Evolutionary conservation across 2,329 filamentous ascomycete genomes (phyloP), one percentile per base, ranked within the genome.

Genomic region (Diaporthe destruens): DNA sequence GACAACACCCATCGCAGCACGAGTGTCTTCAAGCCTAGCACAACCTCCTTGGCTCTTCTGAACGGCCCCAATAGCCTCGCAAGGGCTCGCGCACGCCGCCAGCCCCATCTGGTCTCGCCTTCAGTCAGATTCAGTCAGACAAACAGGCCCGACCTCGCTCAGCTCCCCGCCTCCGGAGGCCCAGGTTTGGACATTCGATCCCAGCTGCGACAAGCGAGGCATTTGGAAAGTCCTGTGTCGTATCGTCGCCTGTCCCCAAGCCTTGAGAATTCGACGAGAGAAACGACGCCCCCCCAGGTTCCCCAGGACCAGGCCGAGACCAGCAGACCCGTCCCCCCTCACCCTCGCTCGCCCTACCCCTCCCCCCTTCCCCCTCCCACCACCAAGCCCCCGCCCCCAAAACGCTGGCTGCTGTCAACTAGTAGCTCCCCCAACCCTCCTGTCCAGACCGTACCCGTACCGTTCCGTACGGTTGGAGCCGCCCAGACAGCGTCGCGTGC

Each of bases 381-480:
- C n/a, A n/a, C n/a, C n/a, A n/a, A 54, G 54, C 34, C 34, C 56
- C 68, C 65, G 39, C 32, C 55, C 32, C 32, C 36, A 36, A 65
- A 61, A 55, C 44, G 56, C 63, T 34, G 59, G 42, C 63, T 54
- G n/a, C 70, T 32, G 53, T 61, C 69, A 25, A 66, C 69, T 16
- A 36, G 23, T 36, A 4, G n/a, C 47, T 20, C 47, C 44, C 39
- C 57, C 47, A 14, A 42, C 25, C 44, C 61, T n/a, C 61, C n/a
- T 23, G 18, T 39, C 18, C 32, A 44, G 20, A 39, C 14, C 61
- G 36, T 39, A 39, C 36, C 36, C 29, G 67, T 44, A 57, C 67
- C 55, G 54, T 36, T n/a, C 55, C 51, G 67, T 49, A 57, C 53
- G 29, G 29, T 57, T 59, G 36, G 54, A 36, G 67, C 14, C 42